Conservation (phyloP, 2,329 filamentous ascomycete genomes). For the Xylariaceae sp. region DNA sequence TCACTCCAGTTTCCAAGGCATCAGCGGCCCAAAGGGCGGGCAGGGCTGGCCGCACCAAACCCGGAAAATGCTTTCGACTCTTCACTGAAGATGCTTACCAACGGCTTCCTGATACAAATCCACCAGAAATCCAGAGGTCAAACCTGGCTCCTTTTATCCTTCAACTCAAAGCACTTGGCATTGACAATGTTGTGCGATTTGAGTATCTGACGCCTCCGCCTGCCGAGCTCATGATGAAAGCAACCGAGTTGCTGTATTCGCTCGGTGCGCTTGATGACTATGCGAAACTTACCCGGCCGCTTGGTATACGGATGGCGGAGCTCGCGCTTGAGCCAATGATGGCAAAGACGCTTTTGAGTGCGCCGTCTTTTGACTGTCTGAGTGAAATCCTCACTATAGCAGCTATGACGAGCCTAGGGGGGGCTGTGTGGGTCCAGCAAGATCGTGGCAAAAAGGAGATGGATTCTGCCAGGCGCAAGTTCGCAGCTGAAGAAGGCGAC, state of each 20-base stretch:
- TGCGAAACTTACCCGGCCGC: slow-evolving; percentile 79
- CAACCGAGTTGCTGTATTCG: slow-evolving; percentile 80
- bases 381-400: slow-evolving; percentile 86
- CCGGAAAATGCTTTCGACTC: slow-evolving; percentile 90
- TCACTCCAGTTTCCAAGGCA: slow-evolving; percentile 79
- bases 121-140: slow-evolving; percentile 87
- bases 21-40: slow-evolving; percentile 89
- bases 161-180: slow-evolving; percentile 89
- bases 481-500: slow-evolving; percentile 89
- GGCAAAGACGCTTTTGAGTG: slow-evolving; percentile 76
- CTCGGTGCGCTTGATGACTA: slow-evolving; percentile 84
- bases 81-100: slow-evolving; percentile 75
- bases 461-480: slow-evolving; percentile 71
- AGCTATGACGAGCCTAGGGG: slow-evolving; percentile 85
- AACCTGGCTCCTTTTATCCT: slow-evolving; percentile 84
- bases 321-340: slow-evolving; percentile 94
- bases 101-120: slow-evolving; percentile 62
- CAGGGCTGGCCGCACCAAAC: slow-evolving; percentile 78
- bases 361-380: slow-evolving; percentile 69
- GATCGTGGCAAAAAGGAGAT: slow-evolving; percentile 70
- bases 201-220: slow-evolving; percentile 84
- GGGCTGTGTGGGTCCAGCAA: slow-evolving; percentile 75
- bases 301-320: slow-evolving; percentile 90
- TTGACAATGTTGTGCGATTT: slow-evolving; percentile 90
- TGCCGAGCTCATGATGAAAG: slow-evolving; percentile 75